Percentiles rank a stretch among this genome's conserved stretches.
Conservation (phyloP, 2,329 filamentous ascomycete species). For the Sclerotinia borealis region DNA sequence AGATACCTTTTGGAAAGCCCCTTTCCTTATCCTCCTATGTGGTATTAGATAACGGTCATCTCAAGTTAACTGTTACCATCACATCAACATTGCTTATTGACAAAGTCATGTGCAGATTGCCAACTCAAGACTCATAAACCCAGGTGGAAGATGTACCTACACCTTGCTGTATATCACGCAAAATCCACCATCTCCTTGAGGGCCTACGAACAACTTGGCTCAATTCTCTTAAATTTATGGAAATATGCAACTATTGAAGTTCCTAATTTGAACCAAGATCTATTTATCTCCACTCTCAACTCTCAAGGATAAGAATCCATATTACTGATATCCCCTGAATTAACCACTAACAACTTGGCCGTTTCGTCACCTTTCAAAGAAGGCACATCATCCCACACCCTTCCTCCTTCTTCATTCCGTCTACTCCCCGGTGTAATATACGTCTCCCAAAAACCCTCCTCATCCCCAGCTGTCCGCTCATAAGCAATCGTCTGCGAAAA, state of each 20-base stretch:
- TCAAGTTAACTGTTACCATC: too few species aligned
- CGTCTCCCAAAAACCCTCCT: constrained; percentile 17
- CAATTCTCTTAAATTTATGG: background rate
- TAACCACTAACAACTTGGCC: constrained; percentile 24
- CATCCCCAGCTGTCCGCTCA: constrained; percentile 17
- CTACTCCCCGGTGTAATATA: constrained; percentile 21
- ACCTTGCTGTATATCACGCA: background rate
- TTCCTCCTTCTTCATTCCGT: constrained; percentile 1
- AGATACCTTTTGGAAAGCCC: too few species aligned
- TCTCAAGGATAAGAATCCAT: constrained; percentile 23
- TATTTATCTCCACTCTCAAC: background rate
- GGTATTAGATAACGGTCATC: too few species aligned
- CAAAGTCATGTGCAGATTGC: too few species aligned
- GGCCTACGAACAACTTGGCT: background rate
- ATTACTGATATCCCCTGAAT: constrained; percentile 17
- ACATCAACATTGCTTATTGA: too few species aligned
- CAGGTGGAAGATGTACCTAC: too few species aligned
- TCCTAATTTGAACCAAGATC: background rate
- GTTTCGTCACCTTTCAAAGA: constrained; percentile 19
- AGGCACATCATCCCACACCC: constrained; percentile 5
- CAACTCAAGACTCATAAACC: too few species aligned
- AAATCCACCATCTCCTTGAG: background rate
- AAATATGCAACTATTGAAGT: background rate
- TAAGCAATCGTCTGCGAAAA: constrained; percentile 23
- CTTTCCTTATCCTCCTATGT: too few species aligned